phyloP scores from a whole-genome alignment of 768 basidiomycete species.

The Sarcodon aspratus region DNA sequence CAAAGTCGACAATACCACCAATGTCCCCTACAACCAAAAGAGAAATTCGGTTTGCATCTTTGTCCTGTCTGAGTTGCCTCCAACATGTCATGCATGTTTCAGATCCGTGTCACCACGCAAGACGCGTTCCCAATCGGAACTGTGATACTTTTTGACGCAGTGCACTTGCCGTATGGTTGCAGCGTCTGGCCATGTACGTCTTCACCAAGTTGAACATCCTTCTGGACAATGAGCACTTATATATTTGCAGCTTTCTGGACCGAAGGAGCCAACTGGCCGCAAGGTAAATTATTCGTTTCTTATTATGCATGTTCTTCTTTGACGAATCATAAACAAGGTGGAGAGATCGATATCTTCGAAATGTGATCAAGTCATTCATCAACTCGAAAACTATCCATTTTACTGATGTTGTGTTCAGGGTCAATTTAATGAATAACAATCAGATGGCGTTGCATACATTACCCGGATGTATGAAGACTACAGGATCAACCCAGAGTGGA shows the following conservation, averaged over 20 bases:
- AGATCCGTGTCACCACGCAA: conserved; percentile 35
- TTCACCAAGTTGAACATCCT: not conserved
- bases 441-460: conserved; percentile 46
- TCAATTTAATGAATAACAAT: conserved; percentile 41
- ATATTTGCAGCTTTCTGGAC: not conserved
- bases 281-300: conserved; percentile 15
- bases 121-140: conserved; percentile 32
- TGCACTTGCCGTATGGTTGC: conserved; percentile 47
- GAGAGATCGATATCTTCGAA: conserved; percentile 33
- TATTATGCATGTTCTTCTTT: conserved; percentile 12
- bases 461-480: conserved; percentile 22
- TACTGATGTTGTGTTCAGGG: conserved; percentile 9
- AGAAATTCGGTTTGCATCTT: conserved; percentile 42
- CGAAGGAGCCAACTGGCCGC: too few relatives aligned
- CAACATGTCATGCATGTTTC: not conserved
- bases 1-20: conserved; percentile 61
- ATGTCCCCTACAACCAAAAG: conserved; percentile 36
- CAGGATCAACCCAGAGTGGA: conserved; percentile 20
- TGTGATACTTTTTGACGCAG: conserved; percentile 33
- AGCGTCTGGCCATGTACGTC: conserved; percentile 30
- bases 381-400: not conserved
- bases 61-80: not conserved
- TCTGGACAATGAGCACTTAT: conserved; percentile 11
- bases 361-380: conserved; percentile 4
- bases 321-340: conserved; percentile 21